Conservation (phyloP, 768 basidiomycete genomes). For the Phallus indusiatus region DNA sequence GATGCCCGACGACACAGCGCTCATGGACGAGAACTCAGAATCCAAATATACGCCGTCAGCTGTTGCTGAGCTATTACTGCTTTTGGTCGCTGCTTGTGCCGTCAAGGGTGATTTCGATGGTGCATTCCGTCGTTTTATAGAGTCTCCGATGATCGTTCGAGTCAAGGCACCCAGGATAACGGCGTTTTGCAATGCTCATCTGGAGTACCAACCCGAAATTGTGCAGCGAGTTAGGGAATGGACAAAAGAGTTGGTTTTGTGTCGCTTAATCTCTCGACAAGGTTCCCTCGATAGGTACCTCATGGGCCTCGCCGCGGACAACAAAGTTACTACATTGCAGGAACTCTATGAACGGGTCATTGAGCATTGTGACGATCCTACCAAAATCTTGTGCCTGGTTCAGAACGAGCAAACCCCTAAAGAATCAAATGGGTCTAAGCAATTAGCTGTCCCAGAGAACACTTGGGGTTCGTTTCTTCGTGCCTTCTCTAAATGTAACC, state of each 20-base stretch:
- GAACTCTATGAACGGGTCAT: slow-evolving; percentile 43
- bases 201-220: slow-evolving; percentile 29
- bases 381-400: slow-evolving; percentile 43
- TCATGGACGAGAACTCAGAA: slow-evolving; percentile 3
- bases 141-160: slow-evolving; percentile 28
- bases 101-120: slow-evolving; percentile 46
- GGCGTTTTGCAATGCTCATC: slow-evolving; percentile 27
- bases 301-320: slow-evolving; percentile 31
- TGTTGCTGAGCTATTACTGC: slow-evolving; percentile 30
- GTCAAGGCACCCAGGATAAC: slow-evolving; percentile 27
- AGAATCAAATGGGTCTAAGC: slow-evolving; percentile 19
- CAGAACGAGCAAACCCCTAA: slow-evolving; percentile 24
- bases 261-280: slow-evolving; percentile 43
- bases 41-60: not conserved
- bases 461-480: slow-evolving; percentile 59
- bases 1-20: not conserved
- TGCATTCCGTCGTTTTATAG: slow-evolving; percentile 34
- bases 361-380: slow-evolving; percentile 41
- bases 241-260: slow-evolving; percentile 38
- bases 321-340: slow-evolving; percentile 11
- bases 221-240: slow-evolving; percentile 34
- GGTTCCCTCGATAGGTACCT: slow-evolving; percentile 41
- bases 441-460: slow-evolving; percentile 44
- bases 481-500: slow-evolving; percentile 48
- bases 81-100: slow-evolving; percentile 52